Evolutionary conservation across 345 rosid genomes (phyloP).

Genomic region (Aquilaria malaccensis): DNA sequence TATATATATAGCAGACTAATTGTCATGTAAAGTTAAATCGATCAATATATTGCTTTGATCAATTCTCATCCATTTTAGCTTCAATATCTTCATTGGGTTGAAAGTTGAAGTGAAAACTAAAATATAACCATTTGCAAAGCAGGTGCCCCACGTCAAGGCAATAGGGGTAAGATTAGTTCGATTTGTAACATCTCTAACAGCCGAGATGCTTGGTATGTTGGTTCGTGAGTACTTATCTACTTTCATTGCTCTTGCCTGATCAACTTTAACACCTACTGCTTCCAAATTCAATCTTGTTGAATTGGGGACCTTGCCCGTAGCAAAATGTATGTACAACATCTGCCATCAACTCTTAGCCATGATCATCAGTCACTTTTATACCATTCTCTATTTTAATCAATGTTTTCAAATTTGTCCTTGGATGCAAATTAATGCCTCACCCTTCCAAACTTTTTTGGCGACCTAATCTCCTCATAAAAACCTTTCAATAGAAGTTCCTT

Average conservation of each 20-base stretch:
- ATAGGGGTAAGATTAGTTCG: conserved; percentile 97
- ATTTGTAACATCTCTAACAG: conserved; percentile 95
- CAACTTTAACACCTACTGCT: conserved; percentile 84
- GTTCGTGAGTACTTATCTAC: conserved; percentile 88
- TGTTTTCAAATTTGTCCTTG: conserved; percentile 67
- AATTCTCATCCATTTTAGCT: no score
- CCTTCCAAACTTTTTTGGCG: conserved; percentile 88
- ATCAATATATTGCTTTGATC: no score
- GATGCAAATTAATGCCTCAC: conserved; percentile 85
- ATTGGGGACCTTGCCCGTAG: conserved; percentile 85
- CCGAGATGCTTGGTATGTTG: conserved; percentile 90
- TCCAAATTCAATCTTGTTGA: conserved; percentile 84
- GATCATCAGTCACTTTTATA: conserved; percentile 73
- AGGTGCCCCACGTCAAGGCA: conserved; percentile 93
- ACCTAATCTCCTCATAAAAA: conserved; percentile 99
- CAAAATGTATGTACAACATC: conserved; percentile 83
- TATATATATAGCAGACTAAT: no score
- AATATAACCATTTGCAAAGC: conserved; percentile 79
- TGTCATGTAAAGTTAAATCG: no score
- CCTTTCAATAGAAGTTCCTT: conserved; percentile 97
- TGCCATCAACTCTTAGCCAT: conserved; percentile 76
- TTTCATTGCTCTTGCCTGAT: conserved; percentile 77
- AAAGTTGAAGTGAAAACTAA: conserved; percentile 85
- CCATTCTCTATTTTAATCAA: conserved; percentile 71
- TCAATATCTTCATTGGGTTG: conserved; percentile 81